These are phyloP conservation scores for Adiantum capillusveneris DNA, from an alignment of 75 land plant species.

Conservation along the genomic window DNA sequence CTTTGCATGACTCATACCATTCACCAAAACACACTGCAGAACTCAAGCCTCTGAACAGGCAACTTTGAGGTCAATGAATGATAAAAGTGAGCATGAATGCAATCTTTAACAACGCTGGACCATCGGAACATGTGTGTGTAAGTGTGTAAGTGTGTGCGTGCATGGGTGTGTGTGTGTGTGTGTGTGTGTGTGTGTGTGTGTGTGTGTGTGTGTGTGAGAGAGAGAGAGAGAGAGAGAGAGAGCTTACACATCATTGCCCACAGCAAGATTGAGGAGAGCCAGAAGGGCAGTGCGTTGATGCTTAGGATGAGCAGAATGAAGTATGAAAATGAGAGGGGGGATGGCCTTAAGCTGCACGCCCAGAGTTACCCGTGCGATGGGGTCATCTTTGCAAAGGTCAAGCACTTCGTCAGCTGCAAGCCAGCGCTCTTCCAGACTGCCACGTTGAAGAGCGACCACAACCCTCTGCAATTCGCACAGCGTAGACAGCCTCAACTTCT, in stretches of 20 bases:
- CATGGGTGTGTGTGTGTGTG: too few species aligned
- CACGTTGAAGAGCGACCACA: not conserved
- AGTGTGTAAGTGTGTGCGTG: too few species aligned
- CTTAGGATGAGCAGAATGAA: constrained; percentile 24
- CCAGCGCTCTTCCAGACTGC: not conserved
- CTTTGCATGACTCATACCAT: too few species aligned
- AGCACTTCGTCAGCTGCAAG: constrained; percentile 43
- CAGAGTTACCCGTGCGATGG: constrained; percentile 47
- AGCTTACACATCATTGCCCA: constrained; percentile 59
- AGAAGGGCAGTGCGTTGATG: constrained; percentile 34
- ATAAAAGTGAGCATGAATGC: too few species aligned
- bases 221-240: too few species aligned
- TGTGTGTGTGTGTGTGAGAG: too few species aligned
- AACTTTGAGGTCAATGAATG: too few species aligned
- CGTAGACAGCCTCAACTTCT: not conserved
- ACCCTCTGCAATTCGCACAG: constrained; percentile 1
- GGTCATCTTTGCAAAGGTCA: constrained; percentile 43
- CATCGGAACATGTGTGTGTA: too few species aligned
- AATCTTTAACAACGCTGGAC: too few species aligned
- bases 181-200: too few species aligned
- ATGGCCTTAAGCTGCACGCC: constrained; percentile 68
- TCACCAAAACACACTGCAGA: too few species aligned
- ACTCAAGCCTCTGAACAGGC: too few species aligned
- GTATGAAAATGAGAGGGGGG: constrained; percentile 57
- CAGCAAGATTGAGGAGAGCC: constrained; percentile 65